Evolutionary conservation across 352 stramenopile genomes (phyloP), one percentile per base, ranked within the genome.

Genomic region (Pythium aristosporum): DNA sequence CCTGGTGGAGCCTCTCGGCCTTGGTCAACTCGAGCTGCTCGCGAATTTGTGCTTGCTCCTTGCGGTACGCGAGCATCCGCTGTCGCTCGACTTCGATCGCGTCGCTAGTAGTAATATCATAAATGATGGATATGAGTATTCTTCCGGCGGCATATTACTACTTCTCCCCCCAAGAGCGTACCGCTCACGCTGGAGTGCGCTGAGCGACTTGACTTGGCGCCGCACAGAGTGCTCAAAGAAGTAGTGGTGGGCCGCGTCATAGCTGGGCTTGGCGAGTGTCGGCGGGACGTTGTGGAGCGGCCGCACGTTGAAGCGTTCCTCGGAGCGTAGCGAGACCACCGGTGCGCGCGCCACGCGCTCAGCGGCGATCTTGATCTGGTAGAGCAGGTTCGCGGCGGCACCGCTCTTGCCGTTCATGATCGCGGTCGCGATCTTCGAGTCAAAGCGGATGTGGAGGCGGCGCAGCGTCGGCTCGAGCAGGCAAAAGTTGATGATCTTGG

Each of bases 401-500:
- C 84, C 83, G 12, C 73, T 66, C 32, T 74, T 74, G 49, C 82
- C 75, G 63, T 91, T 92, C 87, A 96, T 96, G 71, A 97, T 90
- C 44, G 74, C 69, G 3, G 73, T 75, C 9, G 89, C 89, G 12
- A 79, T 69, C 42, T 80, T 82, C n/a, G 85, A 76, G 58, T 96
- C 85, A 57, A 97, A 93, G 5, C 72, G 69, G 48, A 97, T 68
- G 60, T 79, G 76, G 48, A 96, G 75, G 30, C 81, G 82, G 21
- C 79, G 80, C 30, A 97, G 65, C 36, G 74, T 80, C 5, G 87
- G 86, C 72, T 96, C 85, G 16, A 97, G 62, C 23, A 96, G 71
- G 20, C 86, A 95, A 67, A 96, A 97, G 70, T 96, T 96, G 72
- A 92, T 54, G 69, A 94, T 89, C 69, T 94, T 96, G 57, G 87